phyloP scores from a whole-genome alignment of 1,284 basidiomycete species.

The Exsudoporus floridanus region DNA sequence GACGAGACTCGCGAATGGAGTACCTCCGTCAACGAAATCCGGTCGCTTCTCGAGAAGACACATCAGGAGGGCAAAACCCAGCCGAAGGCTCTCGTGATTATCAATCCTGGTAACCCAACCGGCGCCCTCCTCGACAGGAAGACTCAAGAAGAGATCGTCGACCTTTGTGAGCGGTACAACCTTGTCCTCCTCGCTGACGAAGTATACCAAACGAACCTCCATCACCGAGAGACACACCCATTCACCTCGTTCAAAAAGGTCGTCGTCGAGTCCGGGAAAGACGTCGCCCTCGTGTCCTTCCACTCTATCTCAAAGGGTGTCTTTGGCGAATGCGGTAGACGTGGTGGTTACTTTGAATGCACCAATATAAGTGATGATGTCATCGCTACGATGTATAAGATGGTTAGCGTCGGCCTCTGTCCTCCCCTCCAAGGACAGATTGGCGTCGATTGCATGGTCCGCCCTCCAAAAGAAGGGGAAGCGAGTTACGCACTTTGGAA shows the following conservation, averaged over 20 bases:
- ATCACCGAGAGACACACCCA: slow-evolving; percentile 61
- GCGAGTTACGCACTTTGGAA: slow-evolving; percentile 78
- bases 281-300: slow-evolving; percentile 85
- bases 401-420: slow-evolving; percentile 87
- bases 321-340: slow-evolving; percentile 88
- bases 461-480: slow-evolving; percentile 76
- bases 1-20: slow-evolving; percentile 85
- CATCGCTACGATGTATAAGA: slow-evolving; percentile 89
- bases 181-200: slow-evolving; percentile 92
- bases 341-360: slow-evolving; percentile 93
- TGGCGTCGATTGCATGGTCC: slow-evolving; percentile 88
- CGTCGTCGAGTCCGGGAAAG: slow-evolving; percentile 60
- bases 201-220: slow-evolving; percentile 93
- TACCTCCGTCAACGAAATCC: slow-evolving; percentile 74
- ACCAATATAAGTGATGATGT: slow-evolving; percentile 77
- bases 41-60: slow-evolving; percentile 68
- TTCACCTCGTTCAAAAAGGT: slow-evolving; percentile 94
- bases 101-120: slow-evolving; percentile 97
- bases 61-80: slow-evolving; percentile 56
- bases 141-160: slow-evolving; percentile 74
- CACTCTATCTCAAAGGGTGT: slow-evolving; percentile 96
- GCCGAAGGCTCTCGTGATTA: slow-evolving; percentile 86
- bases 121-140: slow-evolving; percentile 74
- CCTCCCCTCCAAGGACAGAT: slow-evolving; percentile 88
- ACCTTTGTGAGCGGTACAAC: slow-evolving; percentile 80